Base-by-base conservation (phyloP, 2,329 filamentous ascomycete species). In the Anthostomella pinea region DNA sequence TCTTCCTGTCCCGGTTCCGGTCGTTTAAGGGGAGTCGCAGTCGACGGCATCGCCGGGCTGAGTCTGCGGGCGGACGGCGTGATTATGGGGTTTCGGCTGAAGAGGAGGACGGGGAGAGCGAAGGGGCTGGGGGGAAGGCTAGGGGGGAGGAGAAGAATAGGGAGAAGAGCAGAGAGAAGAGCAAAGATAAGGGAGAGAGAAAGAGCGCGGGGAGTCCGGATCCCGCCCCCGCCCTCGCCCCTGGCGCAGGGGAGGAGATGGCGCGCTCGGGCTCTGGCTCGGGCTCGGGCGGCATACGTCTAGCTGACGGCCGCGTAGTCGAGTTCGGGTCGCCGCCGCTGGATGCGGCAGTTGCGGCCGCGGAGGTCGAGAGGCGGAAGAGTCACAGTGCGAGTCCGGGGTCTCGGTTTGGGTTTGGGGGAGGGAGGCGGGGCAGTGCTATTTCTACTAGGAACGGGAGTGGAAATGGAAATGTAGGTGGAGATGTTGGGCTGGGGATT, bases 291-390 rank as follows among this genome's bases (percentile, higher is more conserved):
- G 57, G 56, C 2, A 43, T 59, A 24, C 41, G 48, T 20, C 46
- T 58, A 11, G 43, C 49, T 10, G 42, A 57, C 21, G 56, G 56
- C 3, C 44, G 38, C 6, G 37, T 58, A 2, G 49, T 59, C 18
- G 56, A 53, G 33, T 60, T 59, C 21, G 57, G 55, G 8, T 44
- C 48, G 3, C 44, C 47, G 15, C 26, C 39, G 9, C 24, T 35
- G 6, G 32, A 33, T 7, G 17, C 34, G 13, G 40, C 40, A 8
- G 39, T 31, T 17, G 23, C 32, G 5, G 21, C 36, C 10, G 43
- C 33, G 5, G 44, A 34, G 32, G 35, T 21, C 24, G n/a, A n/a
- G n/a, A 39, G 18, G 23, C 32, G 23, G 18, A 33, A 15, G 15
- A 42, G 41, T 11, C 44, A n/a, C n/a, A n/a, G n/a, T n/a, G n/a